Conservation (phyloP, 106 monocot species). For the Dioscorea dumetorum region DNA sequence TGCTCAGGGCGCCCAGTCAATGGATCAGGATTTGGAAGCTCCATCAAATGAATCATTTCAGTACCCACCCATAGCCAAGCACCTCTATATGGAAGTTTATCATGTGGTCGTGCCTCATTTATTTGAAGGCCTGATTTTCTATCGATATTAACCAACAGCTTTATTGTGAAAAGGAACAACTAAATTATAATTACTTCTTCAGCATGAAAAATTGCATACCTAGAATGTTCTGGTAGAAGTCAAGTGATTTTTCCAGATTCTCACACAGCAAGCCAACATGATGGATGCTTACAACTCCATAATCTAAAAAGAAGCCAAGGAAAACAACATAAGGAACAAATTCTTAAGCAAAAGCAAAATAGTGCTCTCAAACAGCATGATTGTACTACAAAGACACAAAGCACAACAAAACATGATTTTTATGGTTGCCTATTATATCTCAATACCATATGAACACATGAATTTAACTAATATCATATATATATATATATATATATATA, state of each 20-base stretch:
- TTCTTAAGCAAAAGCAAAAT: background rate
- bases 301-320: conserved; percentile 37
- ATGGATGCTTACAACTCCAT: conserved; percentile 84
- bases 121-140: conserved; percentile 67
- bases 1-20: conserved; percentile 97
- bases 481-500: too few relatives aligned
- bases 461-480: too few relatives aligned
- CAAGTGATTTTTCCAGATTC: conserved; percentile 89
- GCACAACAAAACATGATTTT: background rate
- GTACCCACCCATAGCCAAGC: conserved; percentile 97
- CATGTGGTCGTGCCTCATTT: conserved; percentile 84
- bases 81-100: conserved; percentile 96
- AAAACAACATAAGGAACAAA: too few relatives aligned
- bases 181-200: background rate
- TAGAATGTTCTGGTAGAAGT: conserved; percentile 83
- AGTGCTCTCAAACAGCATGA: background rate
- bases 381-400: background rate
- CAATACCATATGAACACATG: too few relatives aligned
- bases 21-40: conserved; percentile 98
- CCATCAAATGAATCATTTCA: conserved; percentile 99
- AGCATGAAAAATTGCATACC: conserved; percentile 35
- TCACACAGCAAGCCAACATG: conserved; percentile 95
- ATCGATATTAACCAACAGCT: background rate
- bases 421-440: background rate
- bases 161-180: background rate